phyloP scores from a whole-genome alignment of 352 stramenopile genomes.

The Phytophthora chlamydospora region DNA sequence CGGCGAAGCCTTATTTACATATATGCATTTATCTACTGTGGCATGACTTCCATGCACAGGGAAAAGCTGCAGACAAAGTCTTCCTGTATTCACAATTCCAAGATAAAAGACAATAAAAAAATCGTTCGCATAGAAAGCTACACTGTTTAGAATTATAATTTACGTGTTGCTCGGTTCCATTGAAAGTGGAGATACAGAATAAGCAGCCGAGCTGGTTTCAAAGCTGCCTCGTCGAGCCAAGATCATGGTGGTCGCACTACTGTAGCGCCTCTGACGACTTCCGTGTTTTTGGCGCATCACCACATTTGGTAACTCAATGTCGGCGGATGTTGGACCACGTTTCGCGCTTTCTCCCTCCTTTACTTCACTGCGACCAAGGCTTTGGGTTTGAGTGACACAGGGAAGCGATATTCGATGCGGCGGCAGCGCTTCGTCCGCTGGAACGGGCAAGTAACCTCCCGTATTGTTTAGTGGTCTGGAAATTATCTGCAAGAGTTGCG shows the following conservation, averaged over 20 bases:
- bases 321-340: slow-evolving; percentile 11
- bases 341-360: background rate
- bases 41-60: too few species aligned
- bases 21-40: too few species aligned
- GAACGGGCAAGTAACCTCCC: background rate
- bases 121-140: too few species aligned
- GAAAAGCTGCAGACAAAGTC: too few species aligned
- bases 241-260: slow-evolving; percentile 16
- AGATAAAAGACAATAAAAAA: too few species aligned
- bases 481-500: slow-evolving; percentile 45
- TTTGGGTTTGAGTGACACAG: background rate
- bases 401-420: background rate
- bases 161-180: too few species aligned
- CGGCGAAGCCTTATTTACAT: too few species aligned
- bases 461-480: background rate
- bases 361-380: background rate
- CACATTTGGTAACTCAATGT: slow-evolving; percentile 6
- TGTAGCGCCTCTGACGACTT: slow-evolving; percentile 6
- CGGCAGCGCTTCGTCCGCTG: background rate
- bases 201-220: too few species aligned
- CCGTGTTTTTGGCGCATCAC: background rate
- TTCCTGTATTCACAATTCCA: too few species aligned
- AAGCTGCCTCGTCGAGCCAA: too few species aligned
- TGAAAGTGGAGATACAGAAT: too few species aligned
- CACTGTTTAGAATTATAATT: too few species aligned